A percentile compares a stretch with the other conserved stretches of the same genome.
Conservation (phyloP, 768 basidiomycete species). For the Tricholoma furcatifolium region DNA sequence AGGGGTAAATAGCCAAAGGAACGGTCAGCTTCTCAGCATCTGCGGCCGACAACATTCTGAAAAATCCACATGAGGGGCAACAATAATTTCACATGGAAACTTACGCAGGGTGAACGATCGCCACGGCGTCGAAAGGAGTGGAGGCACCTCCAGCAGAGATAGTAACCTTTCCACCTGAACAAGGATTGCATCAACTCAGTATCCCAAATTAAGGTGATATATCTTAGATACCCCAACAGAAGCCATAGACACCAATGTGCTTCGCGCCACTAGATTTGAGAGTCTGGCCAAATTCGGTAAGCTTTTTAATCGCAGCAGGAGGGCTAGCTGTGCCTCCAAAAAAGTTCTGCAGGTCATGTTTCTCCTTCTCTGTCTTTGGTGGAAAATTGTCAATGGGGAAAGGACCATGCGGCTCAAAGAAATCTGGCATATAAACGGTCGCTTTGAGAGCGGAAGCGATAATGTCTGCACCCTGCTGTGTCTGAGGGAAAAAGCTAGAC, state of each 20-base stretch:
- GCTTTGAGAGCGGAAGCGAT: constrained; percentile 50
- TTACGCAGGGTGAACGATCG: constrained; percentile 60
- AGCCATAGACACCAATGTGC: constrained; percentile 49
- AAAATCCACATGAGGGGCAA: neutral
- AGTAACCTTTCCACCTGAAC: constrained; percentile 51
- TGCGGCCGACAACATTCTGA: constrained; percentile 47
- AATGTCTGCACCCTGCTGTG: constrained; percentile 65
- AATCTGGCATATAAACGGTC: constrained; percentile 66
- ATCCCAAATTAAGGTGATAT: constrained; percentile 1
- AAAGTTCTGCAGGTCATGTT: constrained; percentile 53
- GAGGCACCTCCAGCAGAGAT: constrained; percentile 36
- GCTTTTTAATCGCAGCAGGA: constrained; percentile 34
- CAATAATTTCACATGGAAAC: constrained; percentile 15
- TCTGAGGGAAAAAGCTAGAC: constrained; percentile 56
- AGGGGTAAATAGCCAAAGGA: constrained; percentile 56
- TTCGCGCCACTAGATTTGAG: constrained; percentile 43
- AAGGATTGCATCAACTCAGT: neutral
- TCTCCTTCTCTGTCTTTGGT: constrained; percentile 50
- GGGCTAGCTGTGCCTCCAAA: constrained; percentile 55
- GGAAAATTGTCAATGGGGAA: constrained; percentile 52
- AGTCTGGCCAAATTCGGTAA: constrained; percentile 37
- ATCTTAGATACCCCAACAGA: constrained; percentile 49
- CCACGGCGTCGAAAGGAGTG: constrained; percentile 47
- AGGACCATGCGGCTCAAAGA: constrained; percentile 53
- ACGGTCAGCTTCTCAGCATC: constrained; percentile 51